These are phyloP conservation scores for Jatropha podagrica DNA, from an alignment of 441 rosid genomes.

Conservation along the genomic window DNA sequence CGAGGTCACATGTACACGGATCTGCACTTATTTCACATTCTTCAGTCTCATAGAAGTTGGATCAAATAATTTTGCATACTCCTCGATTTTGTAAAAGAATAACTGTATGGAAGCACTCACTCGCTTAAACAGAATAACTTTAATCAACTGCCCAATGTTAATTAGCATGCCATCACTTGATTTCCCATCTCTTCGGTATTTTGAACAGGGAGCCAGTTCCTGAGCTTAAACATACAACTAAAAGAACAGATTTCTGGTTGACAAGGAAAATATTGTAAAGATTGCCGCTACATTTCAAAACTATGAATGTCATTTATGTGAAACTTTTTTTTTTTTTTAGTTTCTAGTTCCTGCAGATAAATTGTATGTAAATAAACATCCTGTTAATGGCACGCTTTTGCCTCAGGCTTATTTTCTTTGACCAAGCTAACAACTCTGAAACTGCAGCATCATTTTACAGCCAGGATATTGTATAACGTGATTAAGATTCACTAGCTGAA, in stretches of 20 bases:
- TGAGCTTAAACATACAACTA: too few species aligned
- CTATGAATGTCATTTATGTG: not conserved
- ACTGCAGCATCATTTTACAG: conserved; percentile 7
- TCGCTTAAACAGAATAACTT: not conserved
- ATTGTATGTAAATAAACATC: conserved; percentile 12
- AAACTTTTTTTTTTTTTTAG: not conserved
- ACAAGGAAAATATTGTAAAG: not conserved
- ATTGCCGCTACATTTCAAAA: not conserved
- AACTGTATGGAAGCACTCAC: not conserved
- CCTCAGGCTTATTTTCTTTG: conserved; percentile 23
- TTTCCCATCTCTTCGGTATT: conserved; percentile 1
- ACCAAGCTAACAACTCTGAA: conserved; percentile 11
- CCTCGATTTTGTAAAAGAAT: too few species aligned
- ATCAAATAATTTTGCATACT: too few species aligned
- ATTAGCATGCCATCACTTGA: not conserved
- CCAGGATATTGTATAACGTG: conserved; percentile 8
- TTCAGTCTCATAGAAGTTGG: too few species aligned
- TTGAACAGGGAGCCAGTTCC: not conserved
- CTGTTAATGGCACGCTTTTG: conserved; percentile 17
- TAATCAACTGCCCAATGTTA: conserved; percentile 3
- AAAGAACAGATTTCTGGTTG: too few species aligned
- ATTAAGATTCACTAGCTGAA: conserved; percentile 53
- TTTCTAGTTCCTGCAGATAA: not conserved
- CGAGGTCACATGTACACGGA: too few species aligned
- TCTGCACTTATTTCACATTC: too few species aligned